A percentile compares a stretch with the other conserved stretches of the same genome.
These are phyloP conservation scores for Naganishia randhawae DNA, from an alignment of 768 basidiomycete genomes.

Conservation along the genomic window DNA sequence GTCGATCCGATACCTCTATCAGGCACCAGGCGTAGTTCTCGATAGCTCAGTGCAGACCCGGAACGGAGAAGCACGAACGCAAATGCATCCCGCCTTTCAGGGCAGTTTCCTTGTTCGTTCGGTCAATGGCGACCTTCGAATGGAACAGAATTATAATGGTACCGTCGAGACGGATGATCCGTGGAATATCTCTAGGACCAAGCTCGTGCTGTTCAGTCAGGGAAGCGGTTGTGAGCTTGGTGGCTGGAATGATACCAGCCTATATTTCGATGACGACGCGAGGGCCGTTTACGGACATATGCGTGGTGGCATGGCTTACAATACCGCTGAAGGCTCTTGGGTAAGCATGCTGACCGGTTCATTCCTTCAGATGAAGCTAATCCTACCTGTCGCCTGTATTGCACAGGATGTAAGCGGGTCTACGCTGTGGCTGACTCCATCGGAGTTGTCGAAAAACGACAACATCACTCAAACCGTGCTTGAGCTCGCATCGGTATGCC, in stretches of 20 bases:
- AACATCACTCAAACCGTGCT: constrained; percentile 23
- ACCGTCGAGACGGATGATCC: constrained; percentile 33
- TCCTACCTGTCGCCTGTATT: background rate
- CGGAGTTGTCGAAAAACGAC: constrained; percentile 13
- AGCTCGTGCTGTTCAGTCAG: constrained; percentile 30
- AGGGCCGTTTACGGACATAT: background rate
- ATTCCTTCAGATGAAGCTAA: background rate
- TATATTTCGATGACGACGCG: constrained; percentile 9
- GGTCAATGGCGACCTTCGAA: constrained; percentile 28
- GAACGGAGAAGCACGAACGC: constrained; percentile 39
- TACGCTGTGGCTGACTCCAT: constrained; percentile 20
- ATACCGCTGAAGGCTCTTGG: constrained; percentile 2
- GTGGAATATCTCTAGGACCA: constrained; percentile 23
- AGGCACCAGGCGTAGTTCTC: constrained; percentile 37
- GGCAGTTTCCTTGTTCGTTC: constrained; percentile 42
- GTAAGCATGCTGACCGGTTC: background rate
- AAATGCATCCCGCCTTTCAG: constrained; percentile 41
- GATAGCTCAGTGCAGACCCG: constrained; percentile 33
- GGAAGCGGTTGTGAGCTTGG: constrained; percentile 13
- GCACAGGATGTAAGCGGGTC: constrained; percentile 26
- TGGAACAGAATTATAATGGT: constrained; percentile 17
- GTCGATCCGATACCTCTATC: constrained; percentile 37
- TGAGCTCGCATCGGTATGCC: constrained; percentile 16
- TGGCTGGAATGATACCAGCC: constrained; percentile 15
- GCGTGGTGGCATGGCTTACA: constrained; percentile 23